Base-by-base conservation (phyloP, 2,329 filamentous ascomycete genomes). In the Fusarium temperatum region DNA sequence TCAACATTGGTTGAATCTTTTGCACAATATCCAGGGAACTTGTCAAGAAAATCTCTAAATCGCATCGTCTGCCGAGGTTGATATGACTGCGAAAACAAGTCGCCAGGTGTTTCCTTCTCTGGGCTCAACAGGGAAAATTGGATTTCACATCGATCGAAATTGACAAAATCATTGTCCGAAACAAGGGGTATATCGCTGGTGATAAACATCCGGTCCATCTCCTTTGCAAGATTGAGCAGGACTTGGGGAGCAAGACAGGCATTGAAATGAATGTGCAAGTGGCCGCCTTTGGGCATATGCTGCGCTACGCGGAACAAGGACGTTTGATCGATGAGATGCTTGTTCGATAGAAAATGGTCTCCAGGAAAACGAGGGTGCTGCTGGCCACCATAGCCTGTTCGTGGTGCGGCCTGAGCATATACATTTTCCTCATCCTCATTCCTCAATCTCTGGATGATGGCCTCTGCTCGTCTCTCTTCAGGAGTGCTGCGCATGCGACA, bases 251-350 rank as follows among this genome's bases (percentile, higher is more conserved):
- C 83, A 9, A 94, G 83, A 68, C 92, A 93, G n/a, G 92, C 88
- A 79, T 94, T 95, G 85, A 93, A 94, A 80, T 95, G 93, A 30
- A 94, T 88, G 80, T 95, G 93, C 30, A 94, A 84, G 78, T 94
- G 91, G 1, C 88, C 88, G 6, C 92, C 93, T 80, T 95, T 95
- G 47, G 93, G 93, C 84, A 93, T 88, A 64, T 80, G 78, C 38
- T 83, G 83, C 11, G 90, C 88, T 32, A 92, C 86, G 35, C 84
- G 74, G 74, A 90, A 89, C 20, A 94, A 78, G 48, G 83, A 81
- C 14, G 92, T 93, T 53, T 85, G 59, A 42, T 86, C 81, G 74
- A 92, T 89, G 45, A 89, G 80, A 60, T 86, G 80, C 50, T 84
- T 79, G 75, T 90, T 90, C 58, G 86, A 85, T 30, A 91, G 81